Evolutionary conservation across 1,284 basidiomycete genomes (phyloP), one percentile per base, ranked within the genome.

Genomic region (Leucoagaricus sp.): DNA sequence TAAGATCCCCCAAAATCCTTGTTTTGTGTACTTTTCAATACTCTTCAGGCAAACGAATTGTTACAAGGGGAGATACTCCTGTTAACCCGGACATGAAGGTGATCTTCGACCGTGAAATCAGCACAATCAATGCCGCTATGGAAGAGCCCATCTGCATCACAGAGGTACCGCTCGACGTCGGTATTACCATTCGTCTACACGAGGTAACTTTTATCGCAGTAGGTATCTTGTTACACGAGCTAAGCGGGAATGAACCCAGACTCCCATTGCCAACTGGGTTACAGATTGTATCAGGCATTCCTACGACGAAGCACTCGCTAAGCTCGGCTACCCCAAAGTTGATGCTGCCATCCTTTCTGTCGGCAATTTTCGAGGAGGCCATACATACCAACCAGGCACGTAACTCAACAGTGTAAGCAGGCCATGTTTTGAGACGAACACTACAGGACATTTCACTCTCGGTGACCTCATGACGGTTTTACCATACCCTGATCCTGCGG

Each of bases 401-500:
- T 41, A n/a, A 7, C 75, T 47, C 42, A 60, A 13, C 28, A 13
- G 15, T 41, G 10, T 19, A 53, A 10, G 28, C 38, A n/a, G 49
- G 41, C 26, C n/a, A 13, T 33, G 21, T 17, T n/a, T 46, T n/a
- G 46, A 19, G 31, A 40, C 29, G 26, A 50, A 21, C 36, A n/a
- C 44, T 48, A 21, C 48, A 78, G 80, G 84, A 0, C 72, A 74
- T 53, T 74, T 87, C 55, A 83, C 82, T 0, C 71, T 88, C 0
- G 83, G 84, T 0, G 83, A 88, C 60, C 73, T 85, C 38, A 62
- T 83, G 28, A 85, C 87, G 62, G 85, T 89, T 36, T 67, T 88
- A 55, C 86, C 87, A 0, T 89, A 87, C 59, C 82, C 85, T 53
- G 86, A 89, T 60, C 79, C 86, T 0, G 75, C 84, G 4, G 81